Evolutionary conservation across 192 early-diverging fungal genomes (phyloP).

Genomic region (Mortierella claussenii): DNA sequence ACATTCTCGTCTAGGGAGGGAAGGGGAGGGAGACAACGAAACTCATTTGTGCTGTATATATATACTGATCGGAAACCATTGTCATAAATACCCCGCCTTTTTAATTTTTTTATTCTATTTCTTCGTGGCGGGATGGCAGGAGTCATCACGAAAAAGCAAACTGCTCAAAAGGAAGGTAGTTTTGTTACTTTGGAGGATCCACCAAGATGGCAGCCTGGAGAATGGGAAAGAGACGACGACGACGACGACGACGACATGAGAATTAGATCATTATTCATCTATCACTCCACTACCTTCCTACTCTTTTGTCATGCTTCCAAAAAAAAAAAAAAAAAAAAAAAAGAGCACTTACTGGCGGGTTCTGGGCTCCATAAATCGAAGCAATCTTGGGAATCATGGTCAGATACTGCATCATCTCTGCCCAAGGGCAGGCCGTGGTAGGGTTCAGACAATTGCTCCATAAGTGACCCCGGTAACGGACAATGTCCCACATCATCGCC

Average conservation of each 20-base stretch:
- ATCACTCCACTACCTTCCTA: neutral
- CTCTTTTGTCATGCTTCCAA: neutral
- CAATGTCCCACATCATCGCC: constrained; percentile 38
- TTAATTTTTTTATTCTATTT: neutral
- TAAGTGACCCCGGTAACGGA: constrained; percentile 26
- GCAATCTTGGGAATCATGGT: constrained; percentile 31
- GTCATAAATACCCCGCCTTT: neutral
- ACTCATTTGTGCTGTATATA: neutral
- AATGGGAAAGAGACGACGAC: neutral
- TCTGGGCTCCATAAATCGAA: constrained; percentile 20
- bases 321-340: constrained; percentile 6
- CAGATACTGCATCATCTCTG: constrained; percentile 41
- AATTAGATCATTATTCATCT: neutral
- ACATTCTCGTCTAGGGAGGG: constrained; percentile 2
- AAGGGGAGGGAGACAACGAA: neutral
- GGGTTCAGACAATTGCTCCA: constrained; percentile 33
- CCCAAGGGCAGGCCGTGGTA: constrained; percentile 10
- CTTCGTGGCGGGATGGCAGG: neutral
- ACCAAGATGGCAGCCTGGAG: neutral
- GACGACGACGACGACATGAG: neutral
- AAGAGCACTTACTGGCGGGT: constrained; percentile 28
- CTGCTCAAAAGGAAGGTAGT: neutral
- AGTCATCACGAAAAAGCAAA: neutral
- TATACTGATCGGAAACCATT: neutral
- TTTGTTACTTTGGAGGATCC: neutral